Conservation (phyloP, 305 asterid genomes). For the Solanum hybrid region DNA sequence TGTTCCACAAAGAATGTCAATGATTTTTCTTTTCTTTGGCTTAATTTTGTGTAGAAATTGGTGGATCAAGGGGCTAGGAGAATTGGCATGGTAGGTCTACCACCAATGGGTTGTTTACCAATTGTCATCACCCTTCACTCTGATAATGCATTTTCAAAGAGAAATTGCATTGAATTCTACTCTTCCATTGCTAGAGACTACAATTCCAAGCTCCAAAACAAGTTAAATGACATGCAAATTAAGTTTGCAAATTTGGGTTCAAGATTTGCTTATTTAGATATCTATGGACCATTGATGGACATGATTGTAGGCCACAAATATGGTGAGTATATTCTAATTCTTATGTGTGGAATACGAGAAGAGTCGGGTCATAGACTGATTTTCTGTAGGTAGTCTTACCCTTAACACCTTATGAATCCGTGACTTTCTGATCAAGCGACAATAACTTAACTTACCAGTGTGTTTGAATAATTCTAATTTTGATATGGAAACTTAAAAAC, state of each 20-base stretch:
- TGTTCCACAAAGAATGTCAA: neutral
- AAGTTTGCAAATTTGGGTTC: conserved; percentile 2
- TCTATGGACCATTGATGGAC: conserved; percentile 27
- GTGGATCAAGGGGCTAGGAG: conserved; percentile 45
- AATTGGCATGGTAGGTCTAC: conserved; percentile 68
- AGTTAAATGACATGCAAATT: conserved; percentile 19
- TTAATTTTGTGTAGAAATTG: conserved; percentile 27
- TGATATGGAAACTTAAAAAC: neutral
- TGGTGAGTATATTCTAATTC: conserved; percentile 21
- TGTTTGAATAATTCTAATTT: neutral
- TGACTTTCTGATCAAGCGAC: neutral
- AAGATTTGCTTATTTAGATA: conserved; percentile 42
- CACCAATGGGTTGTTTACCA: conserved; percentile 80
- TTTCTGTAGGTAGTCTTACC: neutral
- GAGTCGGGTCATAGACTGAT: neutral
- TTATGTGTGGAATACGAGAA: neutral
- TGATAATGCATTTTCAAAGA: conserved; percentile 17
- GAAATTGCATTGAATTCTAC: conserved; percentile 31
- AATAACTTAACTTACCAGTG: neutral
- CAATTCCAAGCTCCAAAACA: conserved; percentile 36
- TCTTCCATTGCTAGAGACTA: conserved; percentile 35
- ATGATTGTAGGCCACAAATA: conserved; percentile 31
- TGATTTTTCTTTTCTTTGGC: neutral
- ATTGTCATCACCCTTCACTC: conserved; percentile 38
- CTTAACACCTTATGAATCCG: neutral